Conservation (phyloP, 805 yeast species). For the Saccharomyces mikatae region DNA sequence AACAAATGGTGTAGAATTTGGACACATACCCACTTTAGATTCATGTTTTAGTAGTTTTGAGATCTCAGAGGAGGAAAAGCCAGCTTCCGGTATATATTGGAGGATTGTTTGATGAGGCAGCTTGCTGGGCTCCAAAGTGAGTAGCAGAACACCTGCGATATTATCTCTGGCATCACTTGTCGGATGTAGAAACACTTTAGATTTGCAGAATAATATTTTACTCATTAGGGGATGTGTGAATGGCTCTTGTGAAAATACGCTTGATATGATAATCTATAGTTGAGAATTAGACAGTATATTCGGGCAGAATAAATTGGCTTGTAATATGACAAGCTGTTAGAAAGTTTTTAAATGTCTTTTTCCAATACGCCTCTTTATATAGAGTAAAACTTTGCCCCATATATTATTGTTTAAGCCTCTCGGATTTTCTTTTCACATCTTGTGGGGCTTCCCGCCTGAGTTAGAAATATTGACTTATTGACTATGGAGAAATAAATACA, state of each 20-base stretch:
- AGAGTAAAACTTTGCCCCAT: neutral
- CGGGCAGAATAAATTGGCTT: neutral
- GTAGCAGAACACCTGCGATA: slow-evolving; percentile 65
- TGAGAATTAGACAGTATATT: neutral
- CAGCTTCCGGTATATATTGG: slow-evolving; percentile 23
- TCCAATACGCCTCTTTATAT: neutral
- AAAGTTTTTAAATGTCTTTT: neutral
- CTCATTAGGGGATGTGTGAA: slow-evolving; percentile 1
- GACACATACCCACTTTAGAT: neutral
- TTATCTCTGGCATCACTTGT: slow-evolving; percentile 66
- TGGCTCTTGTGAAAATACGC: neutral
- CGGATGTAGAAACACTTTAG: slow-evolving; percentile 81
- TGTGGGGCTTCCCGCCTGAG: slow-evolving; percentile 1
- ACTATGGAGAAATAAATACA: neutral
- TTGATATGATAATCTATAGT: neutral
- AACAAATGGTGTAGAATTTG: neutral
- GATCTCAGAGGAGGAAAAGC: neutral
- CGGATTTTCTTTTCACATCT: slow-evolving; percentile 2
- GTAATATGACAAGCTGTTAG: neutral
- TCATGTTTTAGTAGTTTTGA: neutral
- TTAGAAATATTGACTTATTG: slow-evolving; percentile 1
- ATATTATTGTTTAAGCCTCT: neutral
- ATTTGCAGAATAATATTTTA: slow-evolving; percentile 38
- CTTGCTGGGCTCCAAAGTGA: slow-evolving; percentile 44
- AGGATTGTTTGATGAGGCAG: slow-evolving; percentile 35